Evolutionary conservation across 2,329 filamentous ascomycete genomes (phyloP).

Genomic region (Fusarium hainanense): DNA sequence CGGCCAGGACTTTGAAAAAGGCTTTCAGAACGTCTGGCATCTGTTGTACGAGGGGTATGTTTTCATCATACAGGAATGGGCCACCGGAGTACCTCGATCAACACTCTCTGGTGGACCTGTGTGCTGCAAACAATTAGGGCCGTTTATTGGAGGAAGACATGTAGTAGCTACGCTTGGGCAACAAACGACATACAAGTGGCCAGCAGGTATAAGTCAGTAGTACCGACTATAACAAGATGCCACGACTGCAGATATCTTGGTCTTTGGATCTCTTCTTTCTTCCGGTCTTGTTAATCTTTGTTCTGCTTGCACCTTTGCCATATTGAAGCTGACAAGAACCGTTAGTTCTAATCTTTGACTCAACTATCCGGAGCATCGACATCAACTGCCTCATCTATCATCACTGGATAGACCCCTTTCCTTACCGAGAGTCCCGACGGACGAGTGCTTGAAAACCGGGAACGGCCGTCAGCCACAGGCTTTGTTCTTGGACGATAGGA

Average conservation of each 20-base stretch:
- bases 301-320: background rate
- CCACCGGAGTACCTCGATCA: conserved; percentile 27
- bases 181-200: conserved; percentile 37
- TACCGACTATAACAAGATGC: conserved; percentile 42
- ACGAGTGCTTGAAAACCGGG: conserved; percentile 34
- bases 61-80: conserved; percentile 24
- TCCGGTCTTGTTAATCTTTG: conserved; percentile 11
- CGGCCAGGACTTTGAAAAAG: conserved; percentile 19
- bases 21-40: conserved; percentile 36
- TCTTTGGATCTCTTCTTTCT: conserved; percentile 21
- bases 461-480: conserved; percentile 5
- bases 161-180: conserved; percentile 9
- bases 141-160: conserved; percentile 33
- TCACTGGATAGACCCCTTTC: conserved; percentile 8
- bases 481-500: conserved; percentile 6
- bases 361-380: background rate
- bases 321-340: background rate
- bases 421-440: conserved; percentile 22
- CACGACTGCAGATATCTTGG: conserved; percentile 30
- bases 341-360: conserved; percentile 10
- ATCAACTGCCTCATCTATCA: conserved; percentile 1
- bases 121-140: conserved; percentile 25
- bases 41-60: conserved; percentile 39
- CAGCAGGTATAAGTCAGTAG: conserved; percentile 41
- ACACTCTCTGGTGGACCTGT: conserved; percentile 22